Conservation (phyloP, 2,329 filamentous ascomycete species). For the Botrytis elliptica region DNA sequence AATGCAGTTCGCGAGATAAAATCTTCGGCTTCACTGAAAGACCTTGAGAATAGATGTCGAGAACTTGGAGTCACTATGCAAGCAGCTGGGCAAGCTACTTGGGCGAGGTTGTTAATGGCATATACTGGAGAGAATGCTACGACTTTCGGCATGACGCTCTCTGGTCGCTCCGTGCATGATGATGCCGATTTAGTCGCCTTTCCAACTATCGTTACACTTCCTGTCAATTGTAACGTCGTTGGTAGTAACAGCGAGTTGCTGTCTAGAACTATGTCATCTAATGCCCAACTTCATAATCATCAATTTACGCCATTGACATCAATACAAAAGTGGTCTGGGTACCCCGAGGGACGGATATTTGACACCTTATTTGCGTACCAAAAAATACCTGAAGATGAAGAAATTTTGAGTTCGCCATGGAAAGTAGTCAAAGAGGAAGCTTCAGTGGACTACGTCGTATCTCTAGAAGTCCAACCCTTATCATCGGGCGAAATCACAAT, state of each 20-base stretch:
- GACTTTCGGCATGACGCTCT: conserved; percentile 77
- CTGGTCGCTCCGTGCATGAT: conserved; percentile 63
- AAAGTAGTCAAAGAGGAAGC: conserved; percentile 62
- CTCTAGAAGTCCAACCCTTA: conserved; percentile 71
- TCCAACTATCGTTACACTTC: conserved; percentile 80
- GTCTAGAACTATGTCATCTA: conserved; percentile 62
- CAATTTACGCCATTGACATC: conserved; percentile 70
- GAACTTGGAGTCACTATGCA: conserved; percentile 68
- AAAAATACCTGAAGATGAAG: conserved; percentile 46
- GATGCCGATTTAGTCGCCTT: conserved; percentile 62
- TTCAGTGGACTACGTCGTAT: conserved; percentile 74
- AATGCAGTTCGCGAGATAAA: conserved; percentile 41
- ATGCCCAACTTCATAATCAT: conserved; percentile 62
- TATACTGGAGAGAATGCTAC: conserved; percentile 75
- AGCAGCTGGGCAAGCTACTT: conserved; percentile 72
- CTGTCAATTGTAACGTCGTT: conserved; percentile 60
- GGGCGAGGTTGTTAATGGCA: conserved; percentile 70
- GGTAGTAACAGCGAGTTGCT: conserved; percentile 58
- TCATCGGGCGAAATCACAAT: conserved; percentile 52
- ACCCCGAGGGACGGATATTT: conserved; percentile 66
- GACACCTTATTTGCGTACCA: conserved; percentile 87
- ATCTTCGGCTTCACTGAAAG: conserved; percentile 43
- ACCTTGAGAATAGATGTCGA: conserved; percentile 57
- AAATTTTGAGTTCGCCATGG: conserved; percentile 50
- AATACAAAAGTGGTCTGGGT: conserved; percentile 71